Evolutionary conservation across 73 alveolate species (phyloP).

Genomic region (Diophrys sp.): DNA sequence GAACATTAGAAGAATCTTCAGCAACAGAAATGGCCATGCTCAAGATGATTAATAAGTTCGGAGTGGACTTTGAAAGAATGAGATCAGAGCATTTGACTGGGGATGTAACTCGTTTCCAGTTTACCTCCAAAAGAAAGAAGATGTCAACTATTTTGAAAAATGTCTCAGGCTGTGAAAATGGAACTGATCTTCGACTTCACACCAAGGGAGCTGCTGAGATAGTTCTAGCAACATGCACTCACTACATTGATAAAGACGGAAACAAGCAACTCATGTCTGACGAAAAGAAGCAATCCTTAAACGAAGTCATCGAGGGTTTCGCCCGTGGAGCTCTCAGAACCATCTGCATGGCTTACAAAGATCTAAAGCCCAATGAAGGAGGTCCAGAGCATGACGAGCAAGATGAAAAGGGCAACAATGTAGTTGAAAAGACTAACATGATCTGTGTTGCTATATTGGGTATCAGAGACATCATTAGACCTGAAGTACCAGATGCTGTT

Average conservation of each 20-base stretch:
- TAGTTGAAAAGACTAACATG: slow-evolving; percentile 60
- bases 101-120: slow-evolving; percentile 73
- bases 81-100: slow-evolving; percentile 40
- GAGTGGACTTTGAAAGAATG: slow-evolving; percentile 22
- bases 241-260: slow-evolving; percentile 29
- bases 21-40: slow-evolving; percentile 66
- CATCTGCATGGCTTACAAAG: slow-evolving; percentile 69
- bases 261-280: slow-evolving; percentile 14
- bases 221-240: slow-evolving; percentile 34
- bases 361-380: slow-evolving; percentile 29
- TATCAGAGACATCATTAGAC: slow-evolving; percentile 87
- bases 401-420: slow-evolving; percentile 42
- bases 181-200: slow-evolving; percentile 30
- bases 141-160: slow-evolving; percentile 77
- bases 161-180: slow-evolving; percentile 20
- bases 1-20: slow-evolving; percentile 32
- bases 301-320: slow-evolving; percentile 44
- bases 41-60: slow-evolving; percentile 40
- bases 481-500: slow-evolving; percentile 77
- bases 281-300: slow-evolving; percentile 74
- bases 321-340: slow-evolving; percentile 82
- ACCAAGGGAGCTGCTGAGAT: slow-evolving; percentile 66
- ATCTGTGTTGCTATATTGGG: slow-evolving; percentile 85
- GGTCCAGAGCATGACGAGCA: slow-evolving; percentile 30
- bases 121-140: slow-evolving; percentile 90